Evolutionary conservation across 164 flowering plant species (phyloP), one percentile per base, ranked within the genome.

Genomic region (Tinospora cordifolia): DNA sequence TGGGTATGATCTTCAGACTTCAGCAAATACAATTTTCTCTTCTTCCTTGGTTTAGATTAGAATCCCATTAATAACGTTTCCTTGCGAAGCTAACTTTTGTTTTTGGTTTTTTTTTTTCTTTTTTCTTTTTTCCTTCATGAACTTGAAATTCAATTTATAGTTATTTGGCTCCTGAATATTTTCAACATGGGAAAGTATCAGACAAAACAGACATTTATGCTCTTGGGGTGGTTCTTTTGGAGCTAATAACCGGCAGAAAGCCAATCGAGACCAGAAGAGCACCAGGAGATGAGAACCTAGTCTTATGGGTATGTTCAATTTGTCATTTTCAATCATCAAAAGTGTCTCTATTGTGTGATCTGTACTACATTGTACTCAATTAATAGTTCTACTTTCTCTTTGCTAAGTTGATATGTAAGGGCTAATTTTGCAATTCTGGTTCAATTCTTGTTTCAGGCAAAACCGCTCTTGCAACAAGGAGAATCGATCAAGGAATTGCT

Each of bases 201-300:
- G 93, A 91, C 74, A 93, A 91, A 75, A 93, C 97, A 3, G 98
- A 93, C 82, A 87, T 93, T 0, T 93, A 88, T 77, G 97, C 97
- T 25, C 85, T 89, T 64, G 98, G 98, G 12, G 92, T 93, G 38
- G 96, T 93, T 62, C 80, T 93, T 8, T 72, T 91, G 75, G 98
- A 93, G 80, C 80, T 93, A 36, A 72, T 93, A 65, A 90, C 96
- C 1, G 97, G 98, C 10, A 75, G 96, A 69, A 90, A 91, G 73
- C 97, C 98, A 21, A 88, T 91, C 38, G 97, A 93, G 76, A 78
- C 90, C 25, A 80, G 69, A 72, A 84, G 90, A 81, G 80, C 89
- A 24, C 81, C 83, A 2, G 88, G 90, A 71, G 96, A 89, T 74
- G 98, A 90, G 80, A 93, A 90, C 75, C 76, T 93, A 82, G 88